Evolutionary conservation across 2,329 filamentous ascomycete genomes (phyloP).

Genomic region (Pyricularia pennisetigena): DNA sequence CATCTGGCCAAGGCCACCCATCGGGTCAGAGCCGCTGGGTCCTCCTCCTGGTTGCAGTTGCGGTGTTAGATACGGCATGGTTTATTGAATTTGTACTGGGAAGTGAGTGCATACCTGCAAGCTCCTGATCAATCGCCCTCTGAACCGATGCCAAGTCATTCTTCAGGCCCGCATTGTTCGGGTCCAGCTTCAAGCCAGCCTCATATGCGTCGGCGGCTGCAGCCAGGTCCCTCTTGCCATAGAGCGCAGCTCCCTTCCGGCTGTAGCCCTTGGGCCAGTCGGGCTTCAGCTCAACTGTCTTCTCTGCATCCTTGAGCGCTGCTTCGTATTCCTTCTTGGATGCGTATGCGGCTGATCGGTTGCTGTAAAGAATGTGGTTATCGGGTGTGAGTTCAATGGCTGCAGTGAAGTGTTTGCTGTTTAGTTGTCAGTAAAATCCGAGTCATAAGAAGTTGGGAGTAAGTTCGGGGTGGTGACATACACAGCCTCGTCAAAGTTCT

Average conservation of each 20-base stretch:
- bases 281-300: slow-evolving; percentile 89
- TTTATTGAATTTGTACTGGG: not conserved
- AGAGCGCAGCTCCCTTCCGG: slow-evolving; percentile 82
- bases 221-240: slow-evolving; percentile 77
- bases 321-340: slow-evolving; percentile 82
- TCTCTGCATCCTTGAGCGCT: slow-evolving; percentile 81
- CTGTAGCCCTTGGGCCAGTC: slow-evolving; percentile 98
- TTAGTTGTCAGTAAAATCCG: not conserved
- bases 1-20: slow-evolving; percentile 75
- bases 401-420: slow-evolving; percentile 85
- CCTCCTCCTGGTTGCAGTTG: slow-evolving; percentile 15
- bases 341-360: slow-evolving; percentile 79
- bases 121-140: slow-evolving; percentile 77
- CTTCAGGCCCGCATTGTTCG: slow-evolving; percentile 86
- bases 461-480: slow-evolving; percentile 39
- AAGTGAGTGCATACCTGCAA: slow-evolving; percentile 11
- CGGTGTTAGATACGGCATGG: slow-evolving; percentile 14
- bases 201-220: slow-evolving; percentile 86
- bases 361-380: slow-evolving; percentile 98
- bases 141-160: slow-evolving; percentile 76
- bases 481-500: slow-evolving; percentile 95
- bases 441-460: not conserved
- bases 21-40: slow-evolving; percentile 44
- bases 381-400: slow-evolving; percentile 79
- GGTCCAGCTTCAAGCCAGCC: slow-evolving; percentile 86